Conservation (phyloP, 768 basidiomycete species). For the Russula dissimulans region DNA sequence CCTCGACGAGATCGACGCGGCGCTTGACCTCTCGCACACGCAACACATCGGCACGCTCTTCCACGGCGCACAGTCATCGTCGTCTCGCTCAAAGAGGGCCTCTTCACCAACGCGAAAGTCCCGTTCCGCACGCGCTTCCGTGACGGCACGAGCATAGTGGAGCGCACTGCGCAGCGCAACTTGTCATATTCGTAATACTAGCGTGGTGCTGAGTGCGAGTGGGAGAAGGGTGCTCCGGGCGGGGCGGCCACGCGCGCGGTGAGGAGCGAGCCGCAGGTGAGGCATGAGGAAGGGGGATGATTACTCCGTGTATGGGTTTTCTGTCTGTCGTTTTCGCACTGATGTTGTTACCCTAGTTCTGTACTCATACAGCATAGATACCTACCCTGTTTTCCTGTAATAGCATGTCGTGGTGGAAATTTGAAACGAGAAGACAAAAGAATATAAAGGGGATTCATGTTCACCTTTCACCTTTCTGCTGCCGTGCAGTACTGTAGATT, state of each 20-base stretch:
- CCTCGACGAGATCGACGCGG: conserved; percentile 97
- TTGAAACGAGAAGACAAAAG: too few species aligned
- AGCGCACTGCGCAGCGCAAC: conserved; percentile 65
- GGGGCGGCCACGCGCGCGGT: not conserved
- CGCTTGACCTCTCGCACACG: conserved; percentile 90
- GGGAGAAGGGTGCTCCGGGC: not conserved
- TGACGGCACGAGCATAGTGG: conserved; percentile 88
- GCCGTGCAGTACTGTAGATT: too few species aligned
- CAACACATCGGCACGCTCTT: conserved; percentile 99
- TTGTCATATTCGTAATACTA: conserved; percentile 29
- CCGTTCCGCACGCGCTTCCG: conserved; percentile 88
- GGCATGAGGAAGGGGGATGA: too few species aligned
- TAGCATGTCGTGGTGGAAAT: too few species aligned
- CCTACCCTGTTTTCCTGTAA: not conserved
- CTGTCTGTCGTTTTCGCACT: not conserved
- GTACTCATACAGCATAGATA: not conserved
- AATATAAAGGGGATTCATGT: too few species aligned
- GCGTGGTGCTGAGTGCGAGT: conserved; percentile 24
- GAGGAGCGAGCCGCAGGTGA: not conserved
- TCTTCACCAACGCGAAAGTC: conserved; percentile 97
- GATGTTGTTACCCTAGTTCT: not conserved
- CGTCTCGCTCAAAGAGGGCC: conserved; percentile 90
- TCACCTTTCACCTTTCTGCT: too few species aligned
- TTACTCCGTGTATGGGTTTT: not conserved
- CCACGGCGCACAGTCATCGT: conserved; percentile 97